Evolutionary conservation across 441 rosid genomes (phyloP).

Genomic region (Adansonia madagascariensis): DNA sequence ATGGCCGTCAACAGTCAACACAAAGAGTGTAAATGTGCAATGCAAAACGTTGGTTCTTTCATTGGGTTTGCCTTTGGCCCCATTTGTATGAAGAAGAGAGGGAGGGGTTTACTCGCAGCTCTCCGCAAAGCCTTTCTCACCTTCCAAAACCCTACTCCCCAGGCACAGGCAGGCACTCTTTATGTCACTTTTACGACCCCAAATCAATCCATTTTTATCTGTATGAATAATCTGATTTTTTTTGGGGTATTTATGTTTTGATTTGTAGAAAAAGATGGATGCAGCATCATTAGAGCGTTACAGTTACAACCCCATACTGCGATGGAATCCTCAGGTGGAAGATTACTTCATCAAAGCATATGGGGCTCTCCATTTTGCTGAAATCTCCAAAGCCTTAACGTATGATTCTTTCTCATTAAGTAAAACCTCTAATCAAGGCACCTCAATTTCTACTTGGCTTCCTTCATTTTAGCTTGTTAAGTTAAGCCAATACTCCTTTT

Average conservation of each 20-base stretch:
- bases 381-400: constrained; percentile 83
- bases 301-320: constrained; percentile 70
- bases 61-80: neutral
- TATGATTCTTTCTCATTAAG: constrained; percentile 31
- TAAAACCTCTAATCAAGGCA: neutral
- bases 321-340: constrained; percentile 85
- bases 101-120: constrained; percentile 54
- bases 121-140: constrained; percentile 30
- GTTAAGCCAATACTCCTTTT: neutral
- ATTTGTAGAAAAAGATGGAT: constrained; percentile 51
- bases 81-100: constrained; percentile 67
- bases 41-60: neutral
- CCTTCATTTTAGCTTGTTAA: neutral
- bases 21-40: neutral
- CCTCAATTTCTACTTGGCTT: neutral
- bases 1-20: neutral
- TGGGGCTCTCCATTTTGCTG: constrained; percentile 71
- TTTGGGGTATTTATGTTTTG: neutral
- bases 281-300: constrained; percentile 56
- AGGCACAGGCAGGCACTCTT: neutral
- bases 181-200: neutral
- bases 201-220: neutral
- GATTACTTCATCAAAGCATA: constrained; percentile 82
- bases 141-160: constrained; percentile 38
- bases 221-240: neutral